These are phyloP conservation scores for Balamuthia mandrillaris DNA, from an alignment of 208 protist genomes.

Conservation along the genomic window DNA sequence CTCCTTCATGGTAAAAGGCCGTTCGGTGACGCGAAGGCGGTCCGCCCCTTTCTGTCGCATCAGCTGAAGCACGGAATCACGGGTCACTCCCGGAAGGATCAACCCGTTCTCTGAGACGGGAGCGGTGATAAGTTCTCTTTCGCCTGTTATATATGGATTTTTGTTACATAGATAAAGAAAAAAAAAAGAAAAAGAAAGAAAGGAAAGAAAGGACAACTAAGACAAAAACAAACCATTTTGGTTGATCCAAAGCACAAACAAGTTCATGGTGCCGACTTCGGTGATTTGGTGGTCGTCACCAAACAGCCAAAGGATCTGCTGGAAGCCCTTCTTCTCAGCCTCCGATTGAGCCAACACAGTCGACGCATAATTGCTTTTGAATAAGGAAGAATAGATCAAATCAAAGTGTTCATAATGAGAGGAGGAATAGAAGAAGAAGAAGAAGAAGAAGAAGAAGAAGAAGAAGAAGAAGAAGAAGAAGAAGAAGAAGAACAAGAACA, in stretches of 20 bases:
- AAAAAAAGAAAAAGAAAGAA: background rate
- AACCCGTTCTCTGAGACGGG: conserved; percentile 83
- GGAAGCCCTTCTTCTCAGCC: conserved; percentile 85
- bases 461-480: no score
- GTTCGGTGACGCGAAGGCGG: background rate
- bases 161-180: background rate
- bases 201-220: background rate
- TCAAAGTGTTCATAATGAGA: no score
- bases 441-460: no score
- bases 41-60: conserved; percentile 46
- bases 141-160: conserved; percentile 30
- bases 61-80: conserved; percentile 89
- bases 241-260: conserved; percentile 90
- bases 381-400: no score
- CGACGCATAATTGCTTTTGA: conserved; percentile 72
- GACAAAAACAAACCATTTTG: conserved; percentile 52
- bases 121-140: conserved; percentile 87
- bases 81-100: conserved; percentile 92
- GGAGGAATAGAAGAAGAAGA: no score
- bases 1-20: conserved; percentile 74
- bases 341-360: conserved; percentile 71
- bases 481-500: no score
- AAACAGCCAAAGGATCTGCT: conserved; percentile 94
- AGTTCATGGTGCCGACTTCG: conserved; percentile 97
- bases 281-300: conserved; percentile 85